Evolutionary conservation across 257 asterid species (phyloP), one percentile per base, ranked within the genome.

Genomic region (Scutellaria barbata): DNA sequence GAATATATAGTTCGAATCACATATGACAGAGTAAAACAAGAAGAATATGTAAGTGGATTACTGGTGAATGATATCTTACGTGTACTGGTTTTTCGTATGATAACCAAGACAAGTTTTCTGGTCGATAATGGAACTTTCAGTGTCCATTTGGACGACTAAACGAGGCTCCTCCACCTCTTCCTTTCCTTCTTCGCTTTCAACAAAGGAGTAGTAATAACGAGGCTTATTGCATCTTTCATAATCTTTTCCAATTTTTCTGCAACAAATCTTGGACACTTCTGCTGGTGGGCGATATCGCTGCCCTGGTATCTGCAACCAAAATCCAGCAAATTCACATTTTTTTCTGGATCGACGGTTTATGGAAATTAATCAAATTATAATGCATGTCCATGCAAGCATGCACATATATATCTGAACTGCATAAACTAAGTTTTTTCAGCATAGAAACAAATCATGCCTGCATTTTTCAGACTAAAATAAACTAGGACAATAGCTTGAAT

Each of bases 61-160:
- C n/a, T n/a, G n/a, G n/a, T 22, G 52, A 8, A 1, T n/a, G n/a
- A n/a, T 11, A 63, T 57, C 86, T 53, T 83, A 91, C 97, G 41
- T 76, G 87, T 55, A 85, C 55, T 33, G 96, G 96, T 53, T 76
- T 85, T 13, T 91, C 97, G 17, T 77, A 89, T 63, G 77, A 77
- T 72, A 76, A 45, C 92, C 92, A 5, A 91, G 92, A 66, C 97
- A 91, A 20, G 81, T 87, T 74, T 91, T 87, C 74, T 87, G 74
- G 82, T 87, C 85, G 30, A 84, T 84, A 25, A 85, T 78, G 56
- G 95, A 80, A 52, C 91, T 84, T 72, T 91, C 96, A 0, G 95
- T 91, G 74, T 91, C 97, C 97, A 91, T 91, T 75, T 89, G 97
- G 47, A 83, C 87, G 0, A 91, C 90, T 80, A 89, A 70, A 63